These are phyloP conservation scores for Cutaneotrichosporon cyanovorans DNA, from an alignment of 1,284 basidiomycete genomes.

Conservation along the genomic window DNA sequence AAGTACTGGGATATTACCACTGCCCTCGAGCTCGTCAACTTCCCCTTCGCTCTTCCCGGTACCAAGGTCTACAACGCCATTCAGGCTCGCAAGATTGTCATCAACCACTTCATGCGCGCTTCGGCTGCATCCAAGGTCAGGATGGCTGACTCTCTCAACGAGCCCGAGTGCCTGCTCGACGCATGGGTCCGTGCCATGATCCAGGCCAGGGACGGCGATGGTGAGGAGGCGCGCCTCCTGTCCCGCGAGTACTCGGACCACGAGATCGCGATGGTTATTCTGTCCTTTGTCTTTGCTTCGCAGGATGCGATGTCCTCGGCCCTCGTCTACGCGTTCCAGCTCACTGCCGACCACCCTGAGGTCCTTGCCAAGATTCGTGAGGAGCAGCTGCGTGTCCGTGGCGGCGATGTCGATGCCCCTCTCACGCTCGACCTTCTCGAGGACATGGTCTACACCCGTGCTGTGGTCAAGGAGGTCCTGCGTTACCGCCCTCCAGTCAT, in stretches of 20 bases:
- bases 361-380: slow-evolving; percentile 80
- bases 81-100: slow-evolving; percentile 80
- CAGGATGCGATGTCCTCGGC: slow-evolving; percentile 98
- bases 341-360: slow-evolving; percentile 86
- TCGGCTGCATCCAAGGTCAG: slow-evolving; percentile 72
- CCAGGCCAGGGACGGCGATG: slow-evolving; percentile 54
- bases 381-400: slow-evolving; percentile 80
- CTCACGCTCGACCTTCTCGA: slow-evolving; percentile 84
- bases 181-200: slow-evolving; percentile 77
- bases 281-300: slow-evolving; percentile 94
- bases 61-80: slow-evolving; percentile 95
- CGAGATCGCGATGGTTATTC: slow-evolving; percentile 93
- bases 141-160: slow-evolving; percentile 66
- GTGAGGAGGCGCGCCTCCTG: slow-evolving; percentile 49
- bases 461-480: slow-evolving; percentile 86
- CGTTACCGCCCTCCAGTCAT: slow-evolving; percentile 85
- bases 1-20: slow-evolving; percentile 96
- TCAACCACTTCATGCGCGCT: slow-evolving; percentile 75
- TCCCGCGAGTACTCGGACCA: slow-evolving; percentile 77
- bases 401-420: slow-evolving; percentile 69
- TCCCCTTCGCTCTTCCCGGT: slow-evolving; percentile 89
- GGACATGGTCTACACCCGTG: slow-evolving; percentile 84
- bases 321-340: slow-evolving; percentile 83
- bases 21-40: slow-evolving; percentile 97
- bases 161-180: slow-evolving; percentile 85